A percentile compares a stretch with the other conserved stretches of the same genome.
These are phyloP conservation scores for Ogataea neopini DNA, from an alignment of 805 yeast genomes.

Conservation along the genomic window DNA sequence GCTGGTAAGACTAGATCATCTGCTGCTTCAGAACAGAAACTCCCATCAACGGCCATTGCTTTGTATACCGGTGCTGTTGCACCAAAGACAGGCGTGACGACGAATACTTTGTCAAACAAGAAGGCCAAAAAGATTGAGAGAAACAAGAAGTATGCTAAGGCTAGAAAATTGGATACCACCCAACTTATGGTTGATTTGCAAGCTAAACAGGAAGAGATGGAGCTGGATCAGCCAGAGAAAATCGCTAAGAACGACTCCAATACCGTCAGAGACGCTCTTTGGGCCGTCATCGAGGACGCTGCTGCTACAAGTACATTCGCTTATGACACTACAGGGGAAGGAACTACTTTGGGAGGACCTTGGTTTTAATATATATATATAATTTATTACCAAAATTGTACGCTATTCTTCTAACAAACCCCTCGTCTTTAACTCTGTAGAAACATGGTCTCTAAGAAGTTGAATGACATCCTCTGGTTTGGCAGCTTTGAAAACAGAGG, in stretches of 20 bases:
- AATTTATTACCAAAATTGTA: background rate
- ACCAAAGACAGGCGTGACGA: conserved; percentile 42
- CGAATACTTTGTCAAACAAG: conserved; percentile 70
- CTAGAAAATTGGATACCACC: conserved; percentile 45
- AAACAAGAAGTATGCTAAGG: conserved; percentile 69
- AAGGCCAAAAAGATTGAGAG: conserved; percentile 77
- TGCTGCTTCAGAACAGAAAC: conserved; percentile 1
- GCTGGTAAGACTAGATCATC: conserved; percentile 13
- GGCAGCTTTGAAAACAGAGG: conserved; percentile 83
- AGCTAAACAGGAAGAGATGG: conserved; percentile 54
- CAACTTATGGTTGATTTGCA: conserved; percentile 49
- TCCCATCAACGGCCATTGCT: conserved; percentile 40
- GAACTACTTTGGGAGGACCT: conserved; percentile 85
- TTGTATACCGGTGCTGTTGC: conserved; percentile 40
- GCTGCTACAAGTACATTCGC: conserved; percentile 43
- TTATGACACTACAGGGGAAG: conserved; percentile 54
- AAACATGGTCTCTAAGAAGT: conserved; percentile 64
- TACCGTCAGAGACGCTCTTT: conserved; percentile 62
- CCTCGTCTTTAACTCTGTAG: conserved; percentile 44
- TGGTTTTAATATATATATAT: conserved; percentile 35
- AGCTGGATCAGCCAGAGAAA: conserved; percentile 38
- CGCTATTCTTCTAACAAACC: conserved; percentile 39
- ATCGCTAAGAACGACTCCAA: conserved; percentile 35
- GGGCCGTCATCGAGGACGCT: conserved; percentile 68
- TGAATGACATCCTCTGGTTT: conserved; percentile 77